A percentile compares a stretch with the other conserved stretches of the same genome.
Evolutionary conservation across 768 basidiomycete species (phyloP).

Genomic region (Boletus speciosus): DNA sequence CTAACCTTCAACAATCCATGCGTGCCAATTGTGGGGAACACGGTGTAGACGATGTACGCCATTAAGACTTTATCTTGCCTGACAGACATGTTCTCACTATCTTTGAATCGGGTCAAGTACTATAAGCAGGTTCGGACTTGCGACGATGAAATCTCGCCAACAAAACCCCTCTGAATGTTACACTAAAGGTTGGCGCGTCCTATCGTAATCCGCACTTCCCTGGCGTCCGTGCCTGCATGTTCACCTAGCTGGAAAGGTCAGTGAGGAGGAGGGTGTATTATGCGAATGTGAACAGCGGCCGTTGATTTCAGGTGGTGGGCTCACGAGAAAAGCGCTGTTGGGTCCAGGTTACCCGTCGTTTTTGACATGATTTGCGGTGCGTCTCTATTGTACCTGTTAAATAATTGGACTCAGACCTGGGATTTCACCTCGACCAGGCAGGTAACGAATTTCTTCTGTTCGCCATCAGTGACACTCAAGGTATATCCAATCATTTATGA

Average conservation of each 20-base stretch:
- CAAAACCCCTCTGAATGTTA: neutral
- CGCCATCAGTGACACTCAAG: conserved; percentile 23
- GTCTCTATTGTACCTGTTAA: neutral
- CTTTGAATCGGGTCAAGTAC: conserved; percentile 15
- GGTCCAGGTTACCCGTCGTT: conserved; percentile 18
- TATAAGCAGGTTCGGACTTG: conserved; percentile 25
- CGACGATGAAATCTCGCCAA: neutral
- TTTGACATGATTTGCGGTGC: conserved; percentile 31
- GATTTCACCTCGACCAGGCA: conserved; percentile 15
- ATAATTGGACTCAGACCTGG: neutral
- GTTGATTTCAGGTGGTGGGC: conserved; percentile 22
- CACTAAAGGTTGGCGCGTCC: conserved; percentile 50
- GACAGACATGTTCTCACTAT: neutral
- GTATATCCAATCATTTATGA: neutral
- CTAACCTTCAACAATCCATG: conserved; percentile 41
- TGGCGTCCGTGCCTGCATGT: conserved; percentile 54
- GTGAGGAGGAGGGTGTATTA: neutral
- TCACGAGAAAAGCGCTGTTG: conserved; percentile 11
- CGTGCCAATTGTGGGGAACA: conserved; percentile 47
- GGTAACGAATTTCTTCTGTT: conserved; percentile 12
- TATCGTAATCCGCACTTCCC: conserved; percentile 76
- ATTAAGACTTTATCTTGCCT: neutral
- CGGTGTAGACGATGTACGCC: conserved; percentile 57
- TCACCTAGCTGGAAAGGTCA: conserved; percentile 51
- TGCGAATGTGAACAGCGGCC: conserved; percentile 12